A percentile compares a stretch with the other conserved stretches of the same genome.
Evolutionary conservation across 2,329 filamentous ascomycete species (phyloP).

Genomic region (Cercospora janseana): DNA sequence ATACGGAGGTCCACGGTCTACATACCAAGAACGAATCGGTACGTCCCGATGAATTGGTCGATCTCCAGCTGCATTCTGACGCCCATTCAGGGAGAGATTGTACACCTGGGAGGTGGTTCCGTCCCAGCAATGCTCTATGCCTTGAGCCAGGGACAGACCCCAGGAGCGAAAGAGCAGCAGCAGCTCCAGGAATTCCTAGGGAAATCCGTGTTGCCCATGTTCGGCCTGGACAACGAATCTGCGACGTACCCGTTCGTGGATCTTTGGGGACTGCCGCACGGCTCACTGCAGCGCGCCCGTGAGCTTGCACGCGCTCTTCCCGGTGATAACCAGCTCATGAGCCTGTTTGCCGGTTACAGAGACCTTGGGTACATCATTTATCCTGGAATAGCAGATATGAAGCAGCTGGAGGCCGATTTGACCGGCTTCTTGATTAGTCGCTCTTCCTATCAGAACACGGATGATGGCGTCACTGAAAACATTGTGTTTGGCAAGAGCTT

Average conservation of each 20-base stretch:
- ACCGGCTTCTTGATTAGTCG: conserved; percentile 55
- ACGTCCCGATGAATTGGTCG: neutral
- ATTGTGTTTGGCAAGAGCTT: conserved; percentile 58
- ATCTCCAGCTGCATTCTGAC: neutral
- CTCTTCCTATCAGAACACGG: conserved; percentile 41
- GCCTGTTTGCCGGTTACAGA: conserved; percentile 57
- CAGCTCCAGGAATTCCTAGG: conserved; percentile 58
- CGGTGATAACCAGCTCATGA: conserved; percentile 57
- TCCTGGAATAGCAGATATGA: conserved; percentile 58
- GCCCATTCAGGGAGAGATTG: conserved; percentile 45
- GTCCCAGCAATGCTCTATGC: conserved; percentile 60
- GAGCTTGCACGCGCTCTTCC: conserved; percentile 60
- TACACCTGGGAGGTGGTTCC: conserved; percentile 61
- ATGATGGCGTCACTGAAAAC: conserved; percentile 53
- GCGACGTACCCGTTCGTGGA: conserved; percentile 66
- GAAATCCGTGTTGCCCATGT: conserved; percentile 60
- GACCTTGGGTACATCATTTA: conserved; percentile 61
- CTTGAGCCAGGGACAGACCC: conserved; percentile 44
- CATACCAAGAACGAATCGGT: conserved; percentile 56
- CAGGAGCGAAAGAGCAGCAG: conserved; percentile 43
- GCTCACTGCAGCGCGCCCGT: conserved; percentile 56
- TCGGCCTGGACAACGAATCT: conserved; percentile 63
- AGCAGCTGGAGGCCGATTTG: conserved; percentile 55
- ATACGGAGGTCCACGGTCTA: conserved; percentile 54
- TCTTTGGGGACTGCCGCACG: conserved; percentile 60